Percentiles rank a stretch among this genome's conserved stretches.
These are phyloP conservation scores for Coniochaeta hoffmannii DNA, from an alignment of 2,329 filamentous ascomycete species.

Conservation along the genomic window DNA sequence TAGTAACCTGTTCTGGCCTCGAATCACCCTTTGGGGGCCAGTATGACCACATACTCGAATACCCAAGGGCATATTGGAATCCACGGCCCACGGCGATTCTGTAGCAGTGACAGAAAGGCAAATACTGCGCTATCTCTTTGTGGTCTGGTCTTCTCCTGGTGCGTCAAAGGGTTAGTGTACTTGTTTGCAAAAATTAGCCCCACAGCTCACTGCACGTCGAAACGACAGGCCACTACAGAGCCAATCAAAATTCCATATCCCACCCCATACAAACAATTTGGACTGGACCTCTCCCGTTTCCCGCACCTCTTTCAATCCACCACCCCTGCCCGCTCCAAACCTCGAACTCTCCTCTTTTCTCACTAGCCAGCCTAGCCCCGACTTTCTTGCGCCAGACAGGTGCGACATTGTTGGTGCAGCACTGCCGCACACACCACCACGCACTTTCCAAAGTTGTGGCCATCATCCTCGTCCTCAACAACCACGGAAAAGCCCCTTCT, in stretches of 20 bases:
- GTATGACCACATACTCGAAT: background rate
- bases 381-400: background rate
- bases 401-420: conserved; percentile 3
- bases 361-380: background rate
- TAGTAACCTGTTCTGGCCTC: background rate
- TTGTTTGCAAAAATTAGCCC: background rate
- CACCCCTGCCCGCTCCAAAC: background rate
- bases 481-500: conserved; percentile 15
- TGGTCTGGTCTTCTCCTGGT: too few species aligned
- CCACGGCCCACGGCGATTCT: background rate
- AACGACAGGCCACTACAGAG: background rate
- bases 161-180: too few species aligned
- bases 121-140: too few species aligned
- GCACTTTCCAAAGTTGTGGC: conserved; percentile 5
- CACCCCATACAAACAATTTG: background rate
- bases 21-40: background rate
- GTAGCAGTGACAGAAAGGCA: background rate
- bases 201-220: background rate
- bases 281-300: background rate
- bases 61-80: background rate
- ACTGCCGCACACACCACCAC: conserved; percentile 1
- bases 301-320: background rate
- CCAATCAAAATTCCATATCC: background rate
- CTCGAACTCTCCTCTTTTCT: background rate
- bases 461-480: conserved; percentile 6